phyloP scores from a whole-genome alignment of 805 yeast species.

The Yarrowia deformans region DNA sequence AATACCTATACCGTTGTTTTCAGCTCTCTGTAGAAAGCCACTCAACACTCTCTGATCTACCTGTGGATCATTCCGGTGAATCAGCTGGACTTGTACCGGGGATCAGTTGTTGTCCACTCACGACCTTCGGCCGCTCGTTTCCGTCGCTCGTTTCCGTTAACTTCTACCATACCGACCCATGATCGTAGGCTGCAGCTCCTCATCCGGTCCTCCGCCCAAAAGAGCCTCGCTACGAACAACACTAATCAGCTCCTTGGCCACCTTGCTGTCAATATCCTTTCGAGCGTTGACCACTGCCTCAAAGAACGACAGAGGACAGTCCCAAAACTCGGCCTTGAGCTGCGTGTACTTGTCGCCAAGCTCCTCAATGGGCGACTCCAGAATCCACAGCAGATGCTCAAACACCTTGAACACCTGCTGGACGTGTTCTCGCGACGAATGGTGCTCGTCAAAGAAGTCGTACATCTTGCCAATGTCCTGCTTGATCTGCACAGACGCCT shows the following conservation, averaged over 20 bases:
- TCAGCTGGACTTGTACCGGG: too few relatives aligned
- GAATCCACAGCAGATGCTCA: constrained; percentile 66
- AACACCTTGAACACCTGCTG: constrained; percentile 63
- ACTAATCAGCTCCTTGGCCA: constrained; percentile 49
- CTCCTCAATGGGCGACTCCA: constrained; percentile 58
- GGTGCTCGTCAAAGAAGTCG: constrained; percentile 59
- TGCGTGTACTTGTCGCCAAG: constrained; percentile 65
- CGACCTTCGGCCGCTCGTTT: background rate
- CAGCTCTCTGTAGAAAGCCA: too few relatives aligned
- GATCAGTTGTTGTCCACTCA: background rate
- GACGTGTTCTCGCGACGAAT: constrained; percentile 52
- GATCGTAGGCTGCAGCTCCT: constrained; percentile 19
- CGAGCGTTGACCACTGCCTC: constrained; percentile 63
- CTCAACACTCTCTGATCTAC: too few relatives aligned
- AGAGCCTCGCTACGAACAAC: constrained; percentile 32
- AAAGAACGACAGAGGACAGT: constrained; percentile 76
- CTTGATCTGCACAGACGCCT: constrained; percentile 59
- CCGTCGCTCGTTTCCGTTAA: background rate
- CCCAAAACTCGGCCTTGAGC: constrained; percentile 71
- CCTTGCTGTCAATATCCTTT: constrained; percentile 50
- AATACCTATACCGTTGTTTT: too few relatives aligned
- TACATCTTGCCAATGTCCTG: constrained; percentile 67
- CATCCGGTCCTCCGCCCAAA: constrained; percentile 13
- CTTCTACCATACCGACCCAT: constrained; percentile 34
- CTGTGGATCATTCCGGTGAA: too few relatives aligned